Evolutionary conservation across 2,329 filamentous ascomycete genomes (phyloP), one percentile per base, ranked within the genome.

Genomic region (Aspergillus piperis): DNA sequence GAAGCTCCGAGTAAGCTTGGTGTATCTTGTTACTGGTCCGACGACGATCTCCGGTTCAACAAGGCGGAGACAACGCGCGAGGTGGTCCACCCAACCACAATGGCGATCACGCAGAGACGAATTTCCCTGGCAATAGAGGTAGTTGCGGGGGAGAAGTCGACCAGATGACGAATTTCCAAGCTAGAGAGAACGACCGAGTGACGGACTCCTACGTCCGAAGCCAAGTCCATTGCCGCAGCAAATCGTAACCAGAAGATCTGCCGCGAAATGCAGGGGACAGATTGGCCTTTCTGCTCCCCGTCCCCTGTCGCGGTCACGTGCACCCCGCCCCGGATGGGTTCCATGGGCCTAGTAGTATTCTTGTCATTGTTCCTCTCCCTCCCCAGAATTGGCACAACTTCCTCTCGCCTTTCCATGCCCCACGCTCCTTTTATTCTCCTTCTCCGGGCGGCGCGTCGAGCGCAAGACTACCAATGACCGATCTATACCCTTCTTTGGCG

Each of bases 401-500:
- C 8, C 15, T 49, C 13, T 49, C 23, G 13, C 11, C 44, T 49
- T 17, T 50, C 47, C 25, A 30, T 30, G 54, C 36, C 30, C 51
- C 27, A 30, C 38, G 41, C 39, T 36, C 27, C n/a, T 49, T 30
- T 25, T 51, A n/a, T 41, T 41, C 15, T 25, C 51, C 49, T 44
- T 59, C n/a, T 30, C 38, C 57, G 54, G 54, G 57, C 54, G 19
- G 56, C 54, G 54, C 65, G 67, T 56, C 44, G 75, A 73, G 73
- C 66, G 54, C 66, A 62, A 32, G 21, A 42, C 51, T 61, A 63
- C 42, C 70, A 71, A 96, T 96, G 92, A 83, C 88, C 72, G 90
- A 94, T 65, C 78, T 87, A 57, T 92, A 93, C 75, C 95, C 95
- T 58, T 91, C 93, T n/a, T 84, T 98, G 77, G 82, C 87, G 75